Evolutionary conservation across 306 rosid species (phyloP).

Genomic region (Acacia acuminata): DNA sequence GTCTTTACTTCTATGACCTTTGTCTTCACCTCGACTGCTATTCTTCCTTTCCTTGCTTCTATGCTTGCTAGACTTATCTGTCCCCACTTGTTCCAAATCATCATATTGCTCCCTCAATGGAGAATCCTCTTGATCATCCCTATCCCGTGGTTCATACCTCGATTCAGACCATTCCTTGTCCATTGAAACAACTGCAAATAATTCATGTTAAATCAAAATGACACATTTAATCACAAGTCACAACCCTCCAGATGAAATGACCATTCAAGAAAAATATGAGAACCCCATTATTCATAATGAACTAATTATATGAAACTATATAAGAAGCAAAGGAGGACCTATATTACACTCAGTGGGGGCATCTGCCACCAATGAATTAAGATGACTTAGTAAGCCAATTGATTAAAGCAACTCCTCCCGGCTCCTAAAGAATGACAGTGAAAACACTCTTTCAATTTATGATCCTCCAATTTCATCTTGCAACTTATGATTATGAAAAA

Average conservation of each 20-base stretch:
- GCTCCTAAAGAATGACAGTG: too few species aligned
- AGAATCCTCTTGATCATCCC: slow-evolving; percentile 49
- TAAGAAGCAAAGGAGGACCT: too few species aligned
- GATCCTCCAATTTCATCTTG: too few species aligned
- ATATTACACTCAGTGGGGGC: too few species aligned
- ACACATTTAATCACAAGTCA: not conserved
- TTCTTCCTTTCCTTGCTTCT: slow-evolving; percentile 79
- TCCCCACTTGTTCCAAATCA: slow-evolving; percentile 47
- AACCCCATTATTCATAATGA: not conserved
- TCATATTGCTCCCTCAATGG: slow-evolving; percentile 44
- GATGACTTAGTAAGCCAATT: too few species aligned
- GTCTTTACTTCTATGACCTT: slow-evolving; percentile 68
- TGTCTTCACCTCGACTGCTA: slow-evolving; percentile 68
- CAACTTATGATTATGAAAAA: too few species aligned
- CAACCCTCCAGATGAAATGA: not conserved
- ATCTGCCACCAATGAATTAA: too few species aligned
- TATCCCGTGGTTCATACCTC: slow-evolving; percentile 38
- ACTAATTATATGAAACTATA: not conserved
- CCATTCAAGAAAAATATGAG: not conserved
- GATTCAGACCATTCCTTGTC: slow-evolving; percentile 64
- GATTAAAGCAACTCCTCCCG: too few species aligned
- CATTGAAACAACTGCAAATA: slow-evolving; percentile 41
- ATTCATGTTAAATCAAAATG: not conserved
- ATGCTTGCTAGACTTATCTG: slow-evolving; percentile 57
- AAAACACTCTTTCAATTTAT: too few species aligned